phyloP scores from a whole-genome alignment of 2,329 filamentous ascomycete genomes.

The Parascedosporium putredinis region DNA sequence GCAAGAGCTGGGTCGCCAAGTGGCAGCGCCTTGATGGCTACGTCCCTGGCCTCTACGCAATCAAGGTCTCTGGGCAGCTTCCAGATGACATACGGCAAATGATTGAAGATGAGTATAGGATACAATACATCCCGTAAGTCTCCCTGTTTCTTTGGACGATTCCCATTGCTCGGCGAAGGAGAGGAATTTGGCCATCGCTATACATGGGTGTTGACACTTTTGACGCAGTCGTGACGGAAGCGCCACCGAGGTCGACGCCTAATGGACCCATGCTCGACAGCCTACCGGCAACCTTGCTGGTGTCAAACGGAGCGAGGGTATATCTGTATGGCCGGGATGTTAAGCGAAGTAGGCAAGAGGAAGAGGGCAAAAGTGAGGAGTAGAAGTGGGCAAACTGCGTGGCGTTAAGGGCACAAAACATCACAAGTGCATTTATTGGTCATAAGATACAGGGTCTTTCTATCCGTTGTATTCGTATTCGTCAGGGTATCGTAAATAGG shows the following conservation, averaged over 20 bases:
- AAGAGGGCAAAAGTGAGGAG: neutral
- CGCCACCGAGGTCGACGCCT: slow-evolving; percentile 37
- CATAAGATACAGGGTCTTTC: neutral
- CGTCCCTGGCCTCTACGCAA: slow-evolving; percentile 81
- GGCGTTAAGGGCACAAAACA: neutral
- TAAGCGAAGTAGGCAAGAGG: neutral
- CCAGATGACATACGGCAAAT: slow-evolving; percentile 53
- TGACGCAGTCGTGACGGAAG: slow-evolving; percentile 42
- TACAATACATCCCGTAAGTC: slow-evolving; percentile 57
- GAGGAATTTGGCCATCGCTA: neutral
- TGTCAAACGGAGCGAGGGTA: too few relatives aligned
- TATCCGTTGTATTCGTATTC: slow-evolving; percentile 4
- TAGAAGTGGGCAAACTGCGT: neutral
- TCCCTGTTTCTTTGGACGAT: slow-evolving; percentile 33
- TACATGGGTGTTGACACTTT: neutral
- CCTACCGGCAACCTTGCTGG: too few relatives aligned
- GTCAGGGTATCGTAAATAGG: slow-evolving; percentile 2
- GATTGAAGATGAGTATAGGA: slow-evolving; percentile 52
- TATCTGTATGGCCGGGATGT: too few relatives aligned
- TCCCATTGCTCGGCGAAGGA: neutral
- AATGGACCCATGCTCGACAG: too few relatives aligned
- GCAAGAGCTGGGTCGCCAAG: slow-evolving; percentile 84
- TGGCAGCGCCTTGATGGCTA: slow-evolving; percentile 90
- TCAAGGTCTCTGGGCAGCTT: slow-evolving; percentile 79
- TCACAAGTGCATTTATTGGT: neutral